Evolutionary conservation across 768 basidiomycete genomes (phyloP), one percentile per base, ranked within the genome.

Genomic region (Chalciporus piperatus): DNA sequence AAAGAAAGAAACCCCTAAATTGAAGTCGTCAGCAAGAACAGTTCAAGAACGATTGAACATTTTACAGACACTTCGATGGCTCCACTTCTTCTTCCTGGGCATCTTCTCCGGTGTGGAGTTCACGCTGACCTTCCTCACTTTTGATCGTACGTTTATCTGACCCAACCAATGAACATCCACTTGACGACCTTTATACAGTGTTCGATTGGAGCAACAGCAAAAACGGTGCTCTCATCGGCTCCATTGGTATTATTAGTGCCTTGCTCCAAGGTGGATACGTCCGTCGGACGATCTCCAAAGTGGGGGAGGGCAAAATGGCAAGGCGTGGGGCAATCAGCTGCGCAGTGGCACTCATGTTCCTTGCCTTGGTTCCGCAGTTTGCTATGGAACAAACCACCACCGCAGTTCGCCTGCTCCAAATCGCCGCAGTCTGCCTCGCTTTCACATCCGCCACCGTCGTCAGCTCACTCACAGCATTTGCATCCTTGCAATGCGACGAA

Each of bases 361-460:
- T 99, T 30, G 79, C 92, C 1, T 51, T 82, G 44, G 74, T 98
- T 5, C 91, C 94, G 9, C 74, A 64, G 22, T 77, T 81, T 48
- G 73, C 76, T 41, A 55, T 70, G 32, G 73, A 68, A 41, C 70
- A 71, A 20, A 70, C 74, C 25, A 67, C 65, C 16, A 39, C 81
- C 25, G 79, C 80, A 11, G 73, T 81, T 58, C 76, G 72, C 33
- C 70, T 84, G 16, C 72, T 89, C 14, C 82, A 82, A 62, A 76
- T 70, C n/a, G 87, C 90, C 6, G 89, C 92, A 1, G 77, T 88
- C 5, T 89, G 86, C 61, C 77, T 98, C 71, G 92, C 93, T 4
- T 97, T 93, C 73, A 97, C 96, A 5, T 89, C 87, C 54, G 95
- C 96, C 5, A 97, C 93, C 1, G 95, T 97, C 45, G 96, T 99